Base-by-base conservation (phyloP, 2,329 filamentous ascomycete genomes). In the Zymoseptoria brevis region DNA sequence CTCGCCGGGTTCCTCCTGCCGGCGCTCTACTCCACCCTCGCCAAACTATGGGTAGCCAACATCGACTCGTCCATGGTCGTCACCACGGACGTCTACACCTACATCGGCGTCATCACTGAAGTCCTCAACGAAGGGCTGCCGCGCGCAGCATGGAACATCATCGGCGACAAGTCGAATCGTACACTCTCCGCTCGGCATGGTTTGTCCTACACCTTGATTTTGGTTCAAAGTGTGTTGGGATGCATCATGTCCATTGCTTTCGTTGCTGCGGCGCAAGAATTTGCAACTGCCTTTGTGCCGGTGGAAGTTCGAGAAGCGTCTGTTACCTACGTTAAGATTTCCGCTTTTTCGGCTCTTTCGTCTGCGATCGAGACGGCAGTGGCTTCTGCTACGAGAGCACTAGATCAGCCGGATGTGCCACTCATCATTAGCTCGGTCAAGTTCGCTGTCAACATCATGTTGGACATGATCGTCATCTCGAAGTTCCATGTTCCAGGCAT, bases 41-140 rank as follows among this genome's bases (percentile, higher is more conserved):
- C 81, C 54, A 89, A 89, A 67, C 76, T 88, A 19, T 90, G 86
- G 87, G 80, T 90, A 2, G 85, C 86, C 2, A 80, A 82, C 57
- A 87, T 89, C 57, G 84, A 89, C 69, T 73, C 81, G 0, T 81
- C 78, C 1, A 76, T 83, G 62, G 83, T 88, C 1, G 83, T 81
- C 19, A 87, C 83, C 0, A 87, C 83, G 0, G 84, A 88, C 59
- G 75, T 80, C 0, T 88, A 87, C 71, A 89, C 85, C 0, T 90
- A 90, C 70, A 87, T 90, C 60, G 79, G 81, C 19, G 80, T 84
- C 0, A 77, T 89, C 0, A 82, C 81, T 1, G 84, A 90, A 68
- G 85, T 88, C 0, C 72, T 90, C 16, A 90, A 90, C 63, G 87
- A 90, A 69, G 87, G 87, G 0, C 80, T 90, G 0, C 87, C 87